A percentile compares a stretch with the other conserved stretches of the same genome.
phyloP scores from a whole-genome alignment of 139 green algal genomes.

The Haematococcus sp. region DNA sequence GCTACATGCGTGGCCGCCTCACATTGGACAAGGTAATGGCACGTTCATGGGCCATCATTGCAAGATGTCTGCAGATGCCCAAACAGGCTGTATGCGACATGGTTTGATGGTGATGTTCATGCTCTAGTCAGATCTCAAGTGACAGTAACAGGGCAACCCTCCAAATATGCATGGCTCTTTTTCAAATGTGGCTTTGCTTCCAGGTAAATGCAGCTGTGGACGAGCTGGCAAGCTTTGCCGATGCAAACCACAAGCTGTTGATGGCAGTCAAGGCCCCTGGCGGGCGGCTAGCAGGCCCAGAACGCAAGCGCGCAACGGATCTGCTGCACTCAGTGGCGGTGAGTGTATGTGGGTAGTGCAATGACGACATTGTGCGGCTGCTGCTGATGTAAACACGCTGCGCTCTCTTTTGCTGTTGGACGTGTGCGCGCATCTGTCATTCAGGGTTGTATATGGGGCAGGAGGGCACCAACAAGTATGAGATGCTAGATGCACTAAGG shows the following conservation, averaged over 20 bases:
- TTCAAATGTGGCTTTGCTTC: not conserved
- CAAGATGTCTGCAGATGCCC: not conserved
- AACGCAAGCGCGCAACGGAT: conserved; percentile 61
- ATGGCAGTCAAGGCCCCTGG: conserved; percentile 9
- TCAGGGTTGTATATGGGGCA: not conserved
- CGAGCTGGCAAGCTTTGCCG: conserved; percentile 55
- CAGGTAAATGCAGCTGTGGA: conserved; percentile 76
- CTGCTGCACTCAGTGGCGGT: conserved; percentile 54
- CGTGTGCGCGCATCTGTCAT: not conserved
- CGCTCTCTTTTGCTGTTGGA: not conserved
- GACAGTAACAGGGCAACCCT: not conserved
- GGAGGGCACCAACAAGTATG: not conserved
- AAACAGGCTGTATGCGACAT: not conserved
- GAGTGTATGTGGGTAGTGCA: not conserved
- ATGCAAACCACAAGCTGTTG: conserved; percentile 48
- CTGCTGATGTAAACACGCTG: not conserved
- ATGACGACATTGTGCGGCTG: not conserved
- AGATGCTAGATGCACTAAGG: not conserved
- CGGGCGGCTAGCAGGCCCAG: conserved; percentile 38
- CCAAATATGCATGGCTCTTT: not conserved
- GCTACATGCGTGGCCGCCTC: conserved; percentile 69
- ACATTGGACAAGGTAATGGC: conserved; percentile 55
- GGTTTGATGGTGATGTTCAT: not conserved
- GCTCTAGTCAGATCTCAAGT: not conserved
- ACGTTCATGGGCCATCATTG: not conserved